Conservation (phyloP, 106 monocot species). For the Agapanthus africanus region DNA sequence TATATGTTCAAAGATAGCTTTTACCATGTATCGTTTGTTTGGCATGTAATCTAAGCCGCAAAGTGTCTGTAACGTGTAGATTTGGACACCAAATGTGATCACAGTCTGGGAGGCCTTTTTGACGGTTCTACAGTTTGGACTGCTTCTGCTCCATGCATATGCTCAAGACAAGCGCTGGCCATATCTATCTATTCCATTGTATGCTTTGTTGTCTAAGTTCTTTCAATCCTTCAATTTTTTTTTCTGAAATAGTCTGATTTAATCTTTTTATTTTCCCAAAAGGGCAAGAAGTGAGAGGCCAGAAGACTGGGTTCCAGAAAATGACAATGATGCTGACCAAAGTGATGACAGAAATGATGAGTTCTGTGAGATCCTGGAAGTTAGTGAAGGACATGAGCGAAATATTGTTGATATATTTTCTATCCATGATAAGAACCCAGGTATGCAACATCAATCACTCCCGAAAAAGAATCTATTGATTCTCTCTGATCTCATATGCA, state of each 20-base stretch:
- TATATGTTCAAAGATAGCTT: too few relatives aligned
- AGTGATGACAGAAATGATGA: slow-evolving; percentile 10
- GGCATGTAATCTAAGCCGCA: not conserved
- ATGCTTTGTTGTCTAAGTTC: slow-evolving; percentile 15
- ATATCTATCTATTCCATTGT: slow-evolving; percentile 71
- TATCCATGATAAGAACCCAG: slow-evolving; percentile 30
- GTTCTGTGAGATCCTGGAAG: slow-evolving; percentile 19
- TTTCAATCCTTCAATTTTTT: slow-evolving; percentile 22
- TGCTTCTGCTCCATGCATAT: slow-evolving; percentile 78
- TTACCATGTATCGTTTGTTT: not conserved
- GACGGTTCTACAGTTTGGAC: slow-evolving; percentile 76
- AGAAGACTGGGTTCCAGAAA: slow-evolving; percentile 75
- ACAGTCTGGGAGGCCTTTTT: slow-evolving; percentile 68
- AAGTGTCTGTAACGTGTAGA: slow-evolving; percentile 21
- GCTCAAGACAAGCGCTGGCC: slow-evolving; percentile 81
- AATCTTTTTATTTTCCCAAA: slow-evolving; percentile 6
- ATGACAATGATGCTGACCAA: slow-evolving; percentile 4
- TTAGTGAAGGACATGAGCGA: slow-evolving; percentile 18
- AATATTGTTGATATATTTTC: slow-evolving; percentile 68
- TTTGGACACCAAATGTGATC: slow-evolving; percentile 78
- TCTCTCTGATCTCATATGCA: too few relatives aligned
- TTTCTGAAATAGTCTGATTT: not conserved
- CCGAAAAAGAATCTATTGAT: too few relatives aligned
- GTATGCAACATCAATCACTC: slow-evolving; percentile 19
- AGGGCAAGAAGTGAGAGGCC: slow-evolving; percentile 71